Base-by-base conservation (phyloP, 495 filamentous ascomycete species). In the Podospora appendiculata region DNA sequence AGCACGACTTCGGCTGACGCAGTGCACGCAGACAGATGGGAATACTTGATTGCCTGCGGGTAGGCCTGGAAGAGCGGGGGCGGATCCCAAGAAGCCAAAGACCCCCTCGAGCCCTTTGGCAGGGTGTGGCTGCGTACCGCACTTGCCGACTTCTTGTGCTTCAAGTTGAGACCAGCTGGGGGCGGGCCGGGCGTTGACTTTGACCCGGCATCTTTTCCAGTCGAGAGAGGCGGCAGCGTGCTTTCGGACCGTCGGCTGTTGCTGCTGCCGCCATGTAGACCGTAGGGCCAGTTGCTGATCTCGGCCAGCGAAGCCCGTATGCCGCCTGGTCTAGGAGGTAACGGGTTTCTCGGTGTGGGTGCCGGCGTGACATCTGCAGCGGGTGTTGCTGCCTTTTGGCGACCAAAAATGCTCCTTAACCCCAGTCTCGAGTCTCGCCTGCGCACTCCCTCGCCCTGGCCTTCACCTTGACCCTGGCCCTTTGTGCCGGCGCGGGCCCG, bases 61-160 rank as follows among this genome's bases (percentile, higher is more conserved):
- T 89, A 95, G n/a, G 89, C 89, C 61, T 94, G 83, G 68, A 90
- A 96, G 7, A 96, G 73, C 4, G 91, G 87, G 8, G 90, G 90
- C 4, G 88, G 84, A 50, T 83, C 79, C 86, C 89, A 95, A 11
- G 75, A 54, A 13, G 67, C 60, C 8, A 70, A 51, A 13, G 69
- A 52, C 13, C 54, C 60, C 40, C 54, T 58, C 13, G 49, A 13
- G 12, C 45, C 41, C 3, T 48, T 51, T 8, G 58, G 42, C 42
- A 57, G 32, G 41, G 62, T 45, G 48, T 58, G 59, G 5, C 41
- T 48, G 48, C 64, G 59, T 14, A 65, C 59, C 19, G 49, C 47
- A 44, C 63, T 70, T 10, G 60, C 55, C 6, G 65, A 61, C 47
- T 71, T 73, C 34, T 64, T 65, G 47, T 71, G 67, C 45, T 68